phyloP scores from a whole-genome alignment of 2,329 filamentous ascomycete species.

The Chaetomium strumarium region DNA sequence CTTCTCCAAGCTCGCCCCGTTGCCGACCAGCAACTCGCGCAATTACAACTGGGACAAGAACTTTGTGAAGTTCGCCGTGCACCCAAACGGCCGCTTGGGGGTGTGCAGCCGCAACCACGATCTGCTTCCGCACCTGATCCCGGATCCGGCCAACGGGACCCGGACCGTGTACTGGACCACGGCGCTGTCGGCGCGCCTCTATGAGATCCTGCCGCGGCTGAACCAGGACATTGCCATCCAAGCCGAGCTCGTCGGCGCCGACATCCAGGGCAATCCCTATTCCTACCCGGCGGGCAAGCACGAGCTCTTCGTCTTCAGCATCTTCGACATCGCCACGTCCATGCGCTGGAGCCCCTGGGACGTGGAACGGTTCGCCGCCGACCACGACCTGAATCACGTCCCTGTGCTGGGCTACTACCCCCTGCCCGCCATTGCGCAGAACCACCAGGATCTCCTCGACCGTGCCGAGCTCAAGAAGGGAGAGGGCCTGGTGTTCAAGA shows the following conservation, averaged over 20 bases:
- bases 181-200: constrained; percentile 22
- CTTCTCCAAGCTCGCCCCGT: constrained; percentile 15
- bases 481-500: constrained; percentile 29
- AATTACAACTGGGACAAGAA: neutral
- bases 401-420: constrained; percentile 25
- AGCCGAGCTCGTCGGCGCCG: constrained; percentile 30
- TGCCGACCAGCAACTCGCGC: neutral
- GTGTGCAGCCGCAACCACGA: constrained; percentile 29
- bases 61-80: constrained; percentile 11
- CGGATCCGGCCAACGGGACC: constrained; percentile 6
- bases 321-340: constrained; percentile 30
- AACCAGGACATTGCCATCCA: constrained; percentile 27
- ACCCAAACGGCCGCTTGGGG: constrained; percentile 27
- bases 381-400: constrained; percentile 31
- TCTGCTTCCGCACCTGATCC: constrained; percentile 13
- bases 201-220: constrained; percentile 20
- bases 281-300: constrained; percentile 21
- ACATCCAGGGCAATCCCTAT: constrained; percentile 28
- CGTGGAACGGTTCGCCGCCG: constrained; percentile 26
- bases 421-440: constrained; percentile 18
- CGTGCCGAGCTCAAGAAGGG: constrained; percentile 20
- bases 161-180: constrained; percentile 24
- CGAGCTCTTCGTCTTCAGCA: constrained; percentile 31
- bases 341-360: constrained; percentile 26
- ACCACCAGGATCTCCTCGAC: constrained; percentile 20